Conservation (phyloP, 345 rosid genomes). For the Turritis glabra region DNA sequence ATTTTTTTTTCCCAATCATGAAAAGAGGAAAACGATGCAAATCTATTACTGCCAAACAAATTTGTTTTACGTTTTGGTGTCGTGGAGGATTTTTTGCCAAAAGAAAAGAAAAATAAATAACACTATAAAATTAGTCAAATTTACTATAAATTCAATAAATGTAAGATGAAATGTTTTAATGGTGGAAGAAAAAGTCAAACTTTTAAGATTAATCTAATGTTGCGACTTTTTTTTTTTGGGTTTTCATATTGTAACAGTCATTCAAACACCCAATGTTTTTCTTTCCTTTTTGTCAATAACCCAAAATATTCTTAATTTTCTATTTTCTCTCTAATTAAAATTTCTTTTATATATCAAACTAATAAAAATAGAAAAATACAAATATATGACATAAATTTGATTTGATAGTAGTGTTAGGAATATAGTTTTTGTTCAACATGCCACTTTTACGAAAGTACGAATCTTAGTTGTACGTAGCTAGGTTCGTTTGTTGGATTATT, state of each 20-base stretch:
- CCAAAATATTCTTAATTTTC: neutral
- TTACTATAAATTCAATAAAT: neutral
- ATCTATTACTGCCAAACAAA: neutral
- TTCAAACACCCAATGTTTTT: neutral
- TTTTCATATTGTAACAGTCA: neutral
- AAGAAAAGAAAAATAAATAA: neutral
- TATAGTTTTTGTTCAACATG: too few relatives aligned
- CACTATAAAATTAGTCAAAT: neutral
- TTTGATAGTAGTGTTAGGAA: neutral
- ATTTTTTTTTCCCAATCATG: neutral
- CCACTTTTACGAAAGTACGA: neutral
- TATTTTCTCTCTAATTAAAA: neutral
- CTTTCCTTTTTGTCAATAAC: neutral
- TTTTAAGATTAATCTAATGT: neutral
- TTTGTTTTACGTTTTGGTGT: neutral
- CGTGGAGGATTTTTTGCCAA: neutral
- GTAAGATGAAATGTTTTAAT: neutral
- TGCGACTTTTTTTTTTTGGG: neutral
- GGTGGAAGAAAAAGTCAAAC: conserved; percentile 22
- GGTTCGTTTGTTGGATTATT: neutral
- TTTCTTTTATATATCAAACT: too few relatives aligned
- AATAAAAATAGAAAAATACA: neutral
- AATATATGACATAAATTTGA: neutral
- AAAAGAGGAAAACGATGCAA: neutral
- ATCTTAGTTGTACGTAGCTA: neutral